These are phyloP conservation scores for Tricholoma furcatifolium DNA, from an alignment of 768 basidiomycete genomes.

Conservation along the genomic window DNA sequence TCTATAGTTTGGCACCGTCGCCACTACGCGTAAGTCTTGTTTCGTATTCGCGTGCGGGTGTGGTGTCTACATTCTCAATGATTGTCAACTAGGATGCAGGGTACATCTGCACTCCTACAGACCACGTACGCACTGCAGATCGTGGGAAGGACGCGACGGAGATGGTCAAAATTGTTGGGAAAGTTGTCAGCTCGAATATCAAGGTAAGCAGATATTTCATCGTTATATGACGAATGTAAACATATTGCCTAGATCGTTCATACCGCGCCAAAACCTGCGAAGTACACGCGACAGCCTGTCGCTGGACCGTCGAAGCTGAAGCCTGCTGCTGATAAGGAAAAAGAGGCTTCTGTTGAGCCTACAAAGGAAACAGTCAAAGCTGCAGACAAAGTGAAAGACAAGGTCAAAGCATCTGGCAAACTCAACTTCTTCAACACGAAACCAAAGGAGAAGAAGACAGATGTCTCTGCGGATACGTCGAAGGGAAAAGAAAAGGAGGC, in stretches of 20 bases:
- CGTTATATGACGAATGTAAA: neutral
- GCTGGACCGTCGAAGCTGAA: constrained; percentile 41
- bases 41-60: constrained; percentile 3
- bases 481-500: neutral
- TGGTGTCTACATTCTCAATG: neutral
- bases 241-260: constrained; percentile 8
- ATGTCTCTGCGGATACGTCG: constrained; percentile 5
- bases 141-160: constrained; percentile 37
- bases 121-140: constrained; percentile 39
- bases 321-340: constrained; percentile 10
- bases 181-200: constrained; percentile 43
- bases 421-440: constrained; percentile 23
- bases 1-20: constrained; percentile 74
- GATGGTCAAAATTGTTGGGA: constrained; percentile 43
- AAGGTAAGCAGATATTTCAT: constrained; percentile 33
- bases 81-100: constrained; percentile 39
- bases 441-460: constrained; percentile 12
- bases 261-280: constrained; percentile 13
- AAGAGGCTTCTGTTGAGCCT: constrained; percentile 11
- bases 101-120: constrained; percentile 40
- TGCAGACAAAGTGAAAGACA: constrained; percentile 15
- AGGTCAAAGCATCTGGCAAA: constrained; percentile 17
- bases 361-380: constrained; percentile 11
- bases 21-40: constrained; percentile 49
- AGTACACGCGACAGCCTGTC: constrained; percentile 30